Base-by-base conservation (phyloP, 2,329 filamentous ascomycete genomes). In the Xylaria sp. region DNA sequence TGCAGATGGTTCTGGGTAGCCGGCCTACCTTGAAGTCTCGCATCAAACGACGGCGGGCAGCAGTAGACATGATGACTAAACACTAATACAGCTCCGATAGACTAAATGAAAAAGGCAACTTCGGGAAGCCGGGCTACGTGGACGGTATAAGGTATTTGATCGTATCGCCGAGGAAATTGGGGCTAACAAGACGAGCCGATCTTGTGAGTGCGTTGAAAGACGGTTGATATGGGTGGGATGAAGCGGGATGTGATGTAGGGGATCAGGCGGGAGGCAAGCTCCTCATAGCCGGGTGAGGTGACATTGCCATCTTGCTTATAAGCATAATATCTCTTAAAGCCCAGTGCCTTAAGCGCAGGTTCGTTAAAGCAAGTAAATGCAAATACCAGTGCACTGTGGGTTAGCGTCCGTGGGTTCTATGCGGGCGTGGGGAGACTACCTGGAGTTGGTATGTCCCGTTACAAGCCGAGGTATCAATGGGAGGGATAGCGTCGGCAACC, bases 21-120 rank as follows among this genome's bases (percentile, higher is more conserved):
- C 45, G 52, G 59, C 61, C 61, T 71, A 96, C 93, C 91, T 98
- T 98, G 87, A 98, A 98, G 83, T 98, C 95, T 78, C 95, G 92
- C 95, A 99, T 98, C 78, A 99, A 84, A 76, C 95, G 92, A 77
- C 95, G 92, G 77, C 95, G 91, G 71, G 95, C 95, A 71, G 94
- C 91, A 67, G 95, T 98, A 73, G 94, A 98, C 94, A 92, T 93
- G 50, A 66, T 70, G 71, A 69, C 80, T 57, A 45, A 49, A 19
- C 56, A 19, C 49, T 33, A n/a, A 51, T 37, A 11, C 35, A 15
- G 25, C 6, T 19, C 42, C 15, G 38, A 47, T 37, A 42, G 25
- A 40, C 19, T 31, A 11, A 21, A 43, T 21, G 19, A 57, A 35
- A 43, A 35, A 4, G 25, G 11, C 23, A 28, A 9, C 38, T n/a